Conservation (phyloP, 805 yeast genomes). For the Blastobotrys chiropterorum region DNA sequence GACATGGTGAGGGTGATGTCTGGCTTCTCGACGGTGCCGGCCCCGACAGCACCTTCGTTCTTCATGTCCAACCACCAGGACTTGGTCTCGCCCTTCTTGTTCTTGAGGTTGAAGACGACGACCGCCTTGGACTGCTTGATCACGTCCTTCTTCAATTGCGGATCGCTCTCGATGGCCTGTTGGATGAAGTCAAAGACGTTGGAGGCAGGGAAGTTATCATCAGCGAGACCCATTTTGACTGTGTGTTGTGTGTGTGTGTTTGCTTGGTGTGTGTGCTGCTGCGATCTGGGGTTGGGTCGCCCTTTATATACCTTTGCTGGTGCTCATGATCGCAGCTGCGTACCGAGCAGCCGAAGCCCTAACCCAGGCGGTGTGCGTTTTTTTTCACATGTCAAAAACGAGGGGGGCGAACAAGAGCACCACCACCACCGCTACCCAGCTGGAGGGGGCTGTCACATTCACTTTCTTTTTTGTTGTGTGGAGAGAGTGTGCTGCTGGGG, state of each 20-base stretch:
- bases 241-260: background rate
- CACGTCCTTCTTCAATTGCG: constrained; percentile 27
- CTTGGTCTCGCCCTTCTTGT: constrained; percentile 51
- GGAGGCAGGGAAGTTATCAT: constrained; percentile 33
- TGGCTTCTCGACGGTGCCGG: constrained; percentile 40
- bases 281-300: background rate
- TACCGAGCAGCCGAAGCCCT: background rate
- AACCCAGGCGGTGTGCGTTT: background rate
- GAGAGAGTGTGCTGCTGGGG: too few relatives aligned
- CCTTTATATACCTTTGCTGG: constrained; percentile 1
- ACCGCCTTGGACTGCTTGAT: constrained; percentile 50
- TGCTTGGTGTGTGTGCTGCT: background rate
- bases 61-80: constrained; percentile 68
- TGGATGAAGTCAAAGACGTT: constrained; percentile 33
- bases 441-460: too few relatives aligned
- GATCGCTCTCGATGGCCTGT: constrained; percentile 26
- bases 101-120: constrained; percentile 61
- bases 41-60: constrained; percentile 46
- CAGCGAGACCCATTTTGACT: constrained; percentile 13
- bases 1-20: constrained; percentile 61
- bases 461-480: too few relatives aligned
- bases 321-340: background rate
- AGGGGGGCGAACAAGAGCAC: too few relatives aligned
- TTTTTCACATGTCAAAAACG: background rate
- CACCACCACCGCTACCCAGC: too few relatives aligned